Conservation (phyloP, 805 yeast species). For the Wickerhamomyces bisporus region DNA sequence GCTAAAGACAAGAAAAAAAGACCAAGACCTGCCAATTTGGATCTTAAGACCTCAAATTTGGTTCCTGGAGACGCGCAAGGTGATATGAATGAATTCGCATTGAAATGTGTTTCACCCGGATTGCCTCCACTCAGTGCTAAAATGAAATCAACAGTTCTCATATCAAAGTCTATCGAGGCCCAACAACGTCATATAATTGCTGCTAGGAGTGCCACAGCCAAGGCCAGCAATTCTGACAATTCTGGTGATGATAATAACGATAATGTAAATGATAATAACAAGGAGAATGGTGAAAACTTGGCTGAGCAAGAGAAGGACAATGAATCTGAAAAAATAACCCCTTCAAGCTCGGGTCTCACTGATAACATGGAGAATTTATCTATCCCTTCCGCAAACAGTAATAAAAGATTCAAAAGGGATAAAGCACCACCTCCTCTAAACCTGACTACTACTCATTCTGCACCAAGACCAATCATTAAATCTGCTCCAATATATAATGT, state of each 20-base stretch:
- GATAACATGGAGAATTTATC: constrained; percentile 12
- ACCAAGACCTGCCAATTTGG: constrained; percentile 24
- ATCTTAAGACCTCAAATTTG: constrained; percentile 15
- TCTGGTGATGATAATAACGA: constrained; percentile 5
- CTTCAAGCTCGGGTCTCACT: constrained; percentile 15
- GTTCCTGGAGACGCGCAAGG: neutral
- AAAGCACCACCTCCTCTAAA: constrained; percentile 28
- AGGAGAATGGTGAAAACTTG: neutral
- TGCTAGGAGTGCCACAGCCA: constrained; percentile 11
- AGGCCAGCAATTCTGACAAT: constrained; percentile 5
- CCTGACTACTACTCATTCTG: constrained; percentile 9
- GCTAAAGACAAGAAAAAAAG: constrained; percentile 18
- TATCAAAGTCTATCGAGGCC: constrained; percentile 22
- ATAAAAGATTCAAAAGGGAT: constrained; percentile 24
- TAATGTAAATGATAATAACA: neutral
- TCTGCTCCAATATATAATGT: constrained; percentile 28
- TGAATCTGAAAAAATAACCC: no score
- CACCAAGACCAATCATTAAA: constrained; percentile 24
- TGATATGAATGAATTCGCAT: constrained; percentile 21
- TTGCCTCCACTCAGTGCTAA: constrained; percentile 23
- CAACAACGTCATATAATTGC: constrained; percentile 26
- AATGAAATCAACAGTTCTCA: constrained; percentile 23
- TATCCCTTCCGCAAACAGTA: constrained; percentile 17
- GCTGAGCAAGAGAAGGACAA: no score
- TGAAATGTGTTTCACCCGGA: constrained; percentile 26